These are phyloP conservation scores for Nitzschia putrida DNA, from an alignment of 108 stramenopile genomes.

Conservation along the genomic window DNA sequence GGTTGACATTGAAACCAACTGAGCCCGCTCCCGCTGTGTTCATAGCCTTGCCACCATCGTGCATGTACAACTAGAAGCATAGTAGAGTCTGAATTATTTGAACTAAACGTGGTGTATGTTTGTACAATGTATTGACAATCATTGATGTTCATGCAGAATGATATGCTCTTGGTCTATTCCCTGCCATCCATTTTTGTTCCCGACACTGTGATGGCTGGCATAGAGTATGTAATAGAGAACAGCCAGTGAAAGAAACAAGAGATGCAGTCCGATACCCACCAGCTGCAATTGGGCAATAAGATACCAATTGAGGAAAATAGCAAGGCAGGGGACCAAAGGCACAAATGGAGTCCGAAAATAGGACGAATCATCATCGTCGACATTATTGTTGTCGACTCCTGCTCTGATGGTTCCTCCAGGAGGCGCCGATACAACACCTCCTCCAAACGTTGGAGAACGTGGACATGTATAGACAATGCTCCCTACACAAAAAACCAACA, in stretches of 20 bases:
- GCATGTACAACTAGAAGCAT: no score
- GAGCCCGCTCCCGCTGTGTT: no score
- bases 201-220: constrained; percentile 12
- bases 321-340: constrained; percentile 67
- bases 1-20: no score
- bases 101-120: no score
- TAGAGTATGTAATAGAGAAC: constrained; percentile 48
- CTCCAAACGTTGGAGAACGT: constrained; percentile 6
- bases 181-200: constrained; percentile 15
- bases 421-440: no score
- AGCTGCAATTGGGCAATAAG: constrained; percentile 72
- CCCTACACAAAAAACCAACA: neutral
- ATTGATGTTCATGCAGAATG: no score
- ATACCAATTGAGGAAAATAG: constrained; percentile 86
- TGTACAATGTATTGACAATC: no score
- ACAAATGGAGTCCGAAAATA: constrained; percentile 71
- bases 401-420: no score
- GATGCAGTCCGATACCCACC: constrained; percentile 54
- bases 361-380: constrained; percentile 3
- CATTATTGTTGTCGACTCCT: neutral
- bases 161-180: no score
- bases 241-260: constrained; percentile 56
- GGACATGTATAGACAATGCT: constrained; percentile 8
- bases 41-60: no score
- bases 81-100: no score